Evolutionary conservation across 2,329 filamentous ascomycete genomes (phyloP).

Genomic region (Colletotrichum musae): DNA sequence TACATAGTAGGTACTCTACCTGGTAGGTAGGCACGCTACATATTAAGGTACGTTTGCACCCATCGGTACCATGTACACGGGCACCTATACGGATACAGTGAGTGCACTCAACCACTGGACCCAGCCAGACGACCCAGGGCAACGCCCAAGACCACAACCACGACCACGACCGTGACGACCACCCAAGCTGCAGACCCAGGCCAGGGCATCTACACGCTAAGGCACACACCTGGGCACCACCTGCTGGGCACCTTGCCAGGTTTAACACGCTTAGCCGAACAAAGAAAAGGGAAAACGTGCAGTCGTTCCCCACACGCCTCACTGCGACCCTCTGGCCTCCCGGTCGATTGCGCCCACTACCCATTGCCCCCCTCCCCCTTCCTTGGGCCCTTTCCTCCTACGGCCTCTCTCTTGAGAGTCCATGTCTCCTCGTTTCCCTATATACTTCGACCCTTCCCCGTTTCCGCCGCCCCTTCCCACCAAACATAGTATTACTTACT

Average conservation of each 20-base stretch:
- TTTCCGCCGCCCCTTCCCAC: constrained; percentile 22
- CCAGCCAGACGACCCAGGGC: no score
- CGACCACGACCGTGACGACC: no score
- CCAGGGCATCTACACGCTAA: background rate
- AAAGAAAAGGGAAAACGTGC: constrained; percentile 40
- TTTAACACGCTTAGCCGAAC: constrained; percentile 22
- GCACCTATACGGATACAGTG: background rate
- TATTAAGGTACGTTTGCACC: background rate
- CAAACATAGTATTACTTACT: constrained; percentile 12
- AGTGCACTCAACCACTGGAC: no score
- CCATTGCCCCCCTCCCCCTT: background rate
- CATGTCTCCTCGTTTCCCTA: constrained; percentile 13
- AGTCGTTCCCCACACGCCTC: constrained; percentile 20
- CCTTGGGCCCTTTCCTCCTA: constrained; percentile 1
- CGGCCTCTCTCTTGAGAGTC: background rate
- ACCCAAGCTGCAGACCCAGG: no score
- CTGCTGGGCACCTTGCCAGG: background rate
- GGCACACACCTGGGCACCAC: background rate
- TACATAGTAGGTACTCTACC: background rate
- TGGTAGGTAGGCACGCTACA: background rate
- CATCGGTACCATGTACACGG: background rate
- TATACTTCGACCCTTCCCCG: constrained; percentile 39
- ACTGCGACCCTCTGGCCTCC: constrained; percentile 2
- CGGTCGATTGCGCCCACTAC: no score
- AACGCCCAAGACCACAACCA: no score